Base-by-base conservation (phyloP, 1,139 yeast genomes). In the Yamadazyma sp. region DNA sequence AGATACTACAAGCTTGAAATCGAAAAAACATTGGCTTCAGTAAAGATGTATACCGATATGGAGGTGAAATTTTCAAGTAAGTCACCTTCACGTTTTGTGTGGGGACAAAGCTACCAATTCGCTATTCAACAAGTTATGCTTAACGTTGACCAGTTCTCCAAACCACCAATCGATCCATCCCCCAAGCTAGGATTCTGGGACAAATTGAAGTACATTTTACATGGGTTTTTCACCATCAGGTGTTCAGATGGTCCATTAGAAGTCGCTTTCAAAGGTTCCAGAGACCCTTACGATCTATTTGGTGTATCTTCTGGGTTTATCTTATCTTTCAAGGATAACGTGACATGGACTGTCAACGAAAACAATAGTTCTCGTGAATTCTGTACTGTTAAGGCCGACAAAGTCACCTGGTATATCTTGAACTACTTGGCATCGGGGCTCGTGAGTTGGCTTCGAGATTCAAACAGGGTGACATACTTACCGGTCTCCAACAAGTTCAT, bases 21-120 rank as follows among this genome's bases (percentile, higher is more conserved):
- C 9, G 83, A 88, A 28, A 82, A 92, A 46, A 84, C 97, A 0
- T 67, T 91, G 34, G 77, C 95, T 0, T 72, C 94, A 0, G 81
- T 88, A 31, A 89, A 91, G 55, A 63, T 86, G 41, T 87, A 69
- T 54, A 76, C 89, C 0, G 82, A 82, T 42, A 57, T 88, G 47
- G 62, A 67, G 10, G 71, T 87, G 44, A 69, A 67, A 12, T 71
- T 86, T 31, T 69, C 73, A 41, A 76, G 95, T 0, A 65, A 69
- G 15, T 59, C 62, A 7, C 82, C 92, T 0, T 79, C 94, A 0
- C 67, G 87, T 27, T 79, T 87, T 31, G 79, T 87, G 0, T 89
- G 96, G 95, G 95, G 96, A 22, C 82, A 83, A 27, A 84, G 89
- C 0, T 83, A 83, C 54, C 88, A 83, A 51, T 91, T 95, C 29